These are phyloP conservation scores for Beauveria bassiana DNA, from an alignment of 2,329 filamentous ascomycete species.

Conservation along the genomic window DNA sequence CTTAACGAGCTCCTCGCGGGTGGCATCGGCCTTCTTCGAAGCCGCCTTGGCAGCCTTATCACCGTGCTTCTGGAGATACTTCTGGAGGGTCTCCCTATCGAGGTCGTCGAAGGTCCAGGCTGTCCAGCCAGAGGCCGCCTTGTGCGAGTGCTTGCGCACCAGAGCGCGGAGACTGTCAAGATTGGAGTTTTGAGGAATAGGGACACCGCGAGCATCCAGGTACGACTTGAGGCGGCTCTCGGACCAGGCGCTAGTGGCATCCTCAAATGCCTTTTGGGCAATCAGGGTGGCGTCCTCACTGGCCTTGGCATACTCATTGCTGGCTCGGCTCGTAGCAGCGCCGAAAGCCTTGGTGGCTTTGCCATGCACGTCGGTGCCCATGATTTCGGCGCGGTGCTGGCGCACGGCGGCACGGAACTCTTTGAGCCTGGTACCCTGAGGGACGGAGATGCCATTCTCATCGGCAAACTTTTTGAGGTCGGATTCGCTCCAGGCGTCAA, in stretches of 20 bases:
- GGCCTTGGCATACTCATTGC: constrained; percentile 69
- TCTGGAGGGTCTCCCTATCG: constrained; percentile 60
- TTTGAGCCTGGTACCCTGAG: constrained; percentile 84
- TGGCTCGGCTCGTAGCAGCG: constrained; percentile 66
- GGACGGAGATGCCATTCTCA: constrained; percentile 78
- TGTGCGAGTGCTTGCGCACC: constrained; percentile 66
- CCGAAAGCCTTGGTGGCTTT: constrained; percentile 56
- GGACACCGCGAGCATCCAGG: constrained; percentile 67
- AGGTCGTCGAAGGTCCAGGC: constrained; percentile 77
- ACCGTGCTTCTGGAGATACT: constrained; percentile 45
- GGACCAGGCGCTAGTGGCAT: constrained; percentile 57
- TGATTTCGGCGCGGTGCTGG: constrained; percentile 69
- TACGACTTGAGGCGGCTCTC: constrained; percentile 71
- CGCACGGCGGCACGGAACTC: constrained; percentile 85
- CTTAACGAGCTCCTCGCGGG: constrained; percentile 64
- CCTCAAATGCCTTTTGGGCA: constrained; percentile 59
- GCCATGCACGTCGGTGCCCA: constrained; percentile 54
- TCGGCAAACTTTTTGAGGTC: constrained; percentile 90
- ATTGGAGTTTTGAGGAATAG: constrained; percentile 64
- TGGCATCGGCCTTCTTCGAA: constrained; percentile 54
- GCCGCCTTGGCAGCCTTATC: constrained; percentile 50
- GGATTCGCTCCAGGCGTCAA: constrained; percentile 83
- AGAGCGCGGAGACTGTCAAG: constrained; percentile 65
- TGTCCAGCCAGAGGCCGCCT: constrained; percentile 58
- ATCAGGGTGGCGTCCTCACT: constrained; percentile 60